Evolutionary conservation across 306 rosid genomes (phyloP).

Genomic region (Vicia sativa): DNA sequence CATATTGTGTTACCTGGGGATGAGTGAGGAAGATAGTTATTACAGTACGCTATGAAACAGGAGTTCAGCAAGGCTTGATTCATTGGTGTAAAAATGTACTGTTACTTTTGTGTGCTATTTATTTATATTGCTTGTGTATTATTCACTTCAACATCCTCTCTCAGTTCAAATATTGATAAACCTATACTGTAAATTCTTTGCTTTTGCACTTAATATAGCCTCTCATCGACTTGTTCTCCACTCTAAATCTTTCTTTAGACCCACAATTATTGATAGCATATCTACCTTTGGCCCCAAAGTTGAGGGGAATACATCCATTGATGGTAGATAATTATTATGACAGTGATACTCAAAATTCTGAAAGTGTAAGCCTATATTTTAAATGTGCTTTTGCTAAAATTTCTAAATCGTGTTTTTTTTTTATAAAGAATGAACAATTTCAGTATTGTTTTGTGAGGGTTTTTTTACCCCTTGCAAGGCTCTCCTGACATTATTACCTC

Average conservation of each 20-base stretch:
- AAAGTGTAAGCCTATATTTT: neutral
- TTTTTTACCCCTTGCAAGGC: no score
- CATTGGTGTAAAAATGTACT: constrained; percentile 40
- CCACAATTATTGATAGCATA: neutral
- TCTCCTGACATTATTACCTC: no score
- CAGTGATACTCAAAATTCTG: neutral
- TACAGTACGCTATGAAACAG: constrained; percentile 56
- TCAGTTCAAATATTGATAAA: constrained; percentile 8
- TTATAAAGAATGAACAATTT: neutral
- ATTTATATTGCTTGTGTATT: constrained; percentile 8
- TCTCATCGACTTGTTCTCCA: neutral
- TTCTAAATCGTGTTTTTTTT: neutral
- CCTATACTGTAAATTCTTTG: neutral
- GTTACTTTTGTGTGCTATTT: constrained; percentile 19
- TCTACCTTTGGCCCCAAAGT: neutral
- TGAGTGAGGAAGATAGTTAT: constrained; percentile 55
- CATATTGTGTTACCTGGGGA: constrained; percentile 61
- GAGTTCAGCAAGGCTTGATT: constrained; percentile 24
- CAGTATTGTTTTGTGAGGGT: neutral
- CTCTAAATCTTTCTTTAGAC: neutral
- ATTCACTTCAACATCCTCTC: constrained; percentile 5
- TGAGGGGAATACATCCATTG: neutral
- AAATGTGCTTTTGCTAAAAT: neutral
- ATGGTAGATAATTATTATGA: neutral
- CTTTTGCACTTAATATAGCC: neutral